Conservation (phyloP, 345 rosid genomes). For the Zanthoxylum bungeanum region DNA sequence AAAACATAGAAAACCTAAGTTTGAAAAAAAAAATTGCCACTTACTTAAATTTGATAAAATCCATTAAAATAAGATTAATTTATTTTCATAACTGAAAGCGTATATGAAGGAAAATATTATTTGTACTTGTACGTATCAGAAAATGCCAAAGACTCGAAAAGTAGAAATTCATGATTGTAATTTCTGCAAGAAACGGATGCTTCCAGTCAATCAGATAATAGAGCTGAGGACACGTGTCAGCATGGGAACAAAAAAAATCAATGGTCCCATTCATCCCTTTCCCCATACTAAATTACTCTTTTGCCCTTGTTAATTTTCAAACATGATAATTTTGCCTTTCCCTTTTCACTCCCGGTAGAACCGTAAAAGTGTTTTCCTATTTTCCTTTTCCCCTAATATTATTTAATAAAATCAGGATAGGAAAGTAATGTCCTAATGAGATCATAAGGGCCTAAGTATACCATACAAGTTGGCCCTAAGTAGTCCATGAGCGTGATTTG, state of each 20-base stretch:
- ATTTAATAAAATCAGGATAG: no score
- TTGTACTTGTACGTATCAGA: background rate
- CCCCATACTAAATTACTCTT: background rate
- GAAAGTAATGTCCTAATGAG: no score
- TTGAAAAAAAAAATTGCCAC: no score
- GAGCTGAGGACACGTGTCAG: slow-evolving; percentile 24
- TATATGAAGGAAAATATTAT: background rate
- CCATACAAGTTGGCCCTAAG: no score
- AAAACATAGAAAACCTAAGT: no score
- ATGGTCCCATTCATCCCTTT: slow-evolving; percentile 14
- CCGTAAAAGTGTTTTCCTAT: background rate
- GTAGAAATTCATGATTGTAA: slow-evolving; percentile 19
- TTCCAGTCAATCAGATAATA: background rate
- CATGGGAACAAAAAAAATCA: slow-evolving; percentile 16
- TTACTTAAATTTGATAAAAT: no score
- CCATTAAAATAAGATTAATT: background rate
- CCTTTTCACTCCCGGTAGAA: background rate
- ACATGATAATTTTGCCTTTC: background rate
- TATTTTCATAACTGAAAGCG: slow-evolving; percentile 6
- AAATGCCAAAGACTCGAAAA: background rate
- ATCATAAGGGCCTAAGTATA: no score
- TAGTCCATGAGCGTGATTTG: no score
- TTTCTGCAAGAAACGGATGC: slow-evolving; percentile 18
- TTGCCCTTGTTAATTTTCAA: background rate
- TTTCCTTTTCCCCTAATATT: background rate